Evolutionary conservation across 2,329 filamentous ascomycete genomes (phyloP).

Genomic region (Sporothrix sp.): DNA sequence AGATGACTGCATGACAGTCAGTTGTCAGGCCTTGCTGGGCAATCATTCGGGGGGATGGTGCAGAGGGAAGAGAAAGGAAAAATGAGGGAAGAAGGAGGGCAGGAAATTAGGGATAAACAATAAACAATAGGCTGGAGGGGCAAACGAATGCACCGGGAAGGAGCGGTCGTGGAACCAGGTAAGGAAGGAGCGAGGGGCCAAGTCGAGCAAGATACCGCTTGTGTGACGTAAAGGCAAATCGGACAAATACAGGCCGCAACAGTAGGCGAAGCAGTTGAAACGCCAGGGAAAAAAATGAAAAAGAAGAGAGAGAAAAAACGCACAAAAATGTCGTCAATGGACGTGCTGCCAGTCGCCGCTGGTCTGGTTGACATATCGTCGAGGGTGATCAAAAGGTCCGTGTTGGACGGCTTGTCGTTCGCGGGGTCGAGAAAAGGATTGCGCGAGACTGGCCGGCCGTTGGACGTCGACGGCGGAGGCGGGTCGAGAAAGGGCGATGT

Average conservation of each 20-base stretch:
- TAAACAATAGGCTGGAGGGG: neutral
- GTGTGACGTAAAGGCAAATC: constrained; percentile 8
- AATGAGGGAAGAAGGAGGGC: constrained; percentile 13
- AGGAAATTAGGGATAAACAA: constrained; percentile 23
- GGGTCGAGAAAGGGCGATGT: constrained; percentile 13
- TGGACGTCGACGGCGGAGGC: neutral
- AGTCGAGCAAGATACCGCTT: neutral
- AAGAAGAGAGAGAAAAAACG: neutral
- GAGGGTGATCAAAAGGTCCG: constrained; percentile 5
- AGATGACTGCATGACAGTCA: constrained; percentile 43
- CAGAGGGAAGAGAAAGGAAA: constrained; percentile 14
- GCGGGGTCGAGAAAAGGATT: constrained; percentile 13
- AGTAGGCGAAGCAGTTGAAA: neutral
- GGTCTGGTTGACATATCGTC: constrained; percentile 8
- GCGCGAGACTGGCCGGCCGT: constrained; percentile 11
- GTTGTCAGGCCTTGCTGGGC: neutral
- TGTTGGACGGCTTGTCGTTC: constrained; percentile 1
- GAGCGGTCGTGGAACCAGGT: neutral
- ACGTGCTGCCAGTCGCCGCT: neutral
- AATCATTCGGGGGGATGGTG: neutral
- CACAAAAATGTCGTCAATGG: constrained; percentile 14
- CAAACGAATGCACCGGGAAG: neutral
- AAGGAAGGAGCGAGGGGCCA: constrained; percentile 8
- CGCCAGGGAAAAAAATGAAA: neutral
- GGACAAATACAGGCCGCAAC: neutral